Conservation (phyloP, 2,329 filamentous ascomycete genomes). For the Sporothrix sp. region DNA sequence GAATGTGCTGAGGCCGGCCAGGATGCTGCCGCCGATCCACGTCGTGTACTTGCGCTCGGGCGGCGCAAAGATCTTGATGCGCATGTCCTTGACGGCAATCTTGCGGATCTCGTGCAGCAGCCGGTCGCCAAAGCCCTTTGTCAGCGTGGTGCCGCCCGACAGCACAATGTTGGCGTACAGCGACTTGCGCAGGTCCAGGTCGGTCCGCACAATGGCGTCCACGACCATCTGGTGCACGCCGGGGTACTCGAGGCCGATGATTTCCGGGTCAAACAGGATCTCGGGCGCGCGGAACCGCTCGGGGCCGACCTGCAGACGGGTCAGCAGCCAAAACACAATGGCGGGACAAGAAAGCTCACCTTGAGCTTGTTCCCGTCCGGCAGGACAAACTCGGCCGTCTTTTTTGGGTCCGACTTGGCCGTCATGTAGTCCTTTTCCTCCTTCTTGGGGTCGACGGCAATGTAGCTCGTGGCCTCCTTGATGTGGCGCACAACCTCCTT, state of each 20-base stretch:
- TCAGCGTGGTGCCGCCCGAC: constrained; percentile 90
- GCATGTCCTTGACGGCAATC: constrained; percentile 95
- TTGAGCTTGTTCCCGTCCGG: constrained; percentile 92
- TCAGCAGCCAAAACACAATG: not conserved
- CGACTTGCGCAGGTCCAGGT: constrained; percentile 88
- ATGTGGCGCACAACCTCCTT: constrained; percentile 98
- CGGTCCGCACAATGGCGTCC: constrained; percentile 87
- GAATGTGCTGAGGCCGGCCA: constrained; percentile 94
- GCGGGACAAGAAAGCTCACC: constrained; percentile 44
- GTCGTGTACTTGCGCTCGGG: constrained; percentile 98
- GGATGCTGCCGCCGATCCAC: constrained; percentile 96
- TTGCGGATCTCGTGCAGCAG: constrained; percentile 85
- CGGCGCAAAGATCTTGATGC: constrained; percentile 97
- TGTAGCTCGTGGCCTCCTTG: constrained; percentile 90
- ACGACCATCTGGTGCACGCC: constrained; percentile 97
- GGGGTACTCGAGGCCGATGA: constrained; percentile 93
- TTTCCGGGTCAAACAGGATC: constrained; percentile 94
- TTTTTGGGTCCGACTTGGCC: constrained; percentile 65
- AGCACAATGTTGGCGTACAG: constrained; percentile 96
- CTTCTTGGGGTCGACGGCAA: constrained; percentile 79
- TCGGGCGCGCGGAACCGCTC: constrained; percentile 94
- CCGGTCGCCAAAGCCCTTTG: constrained; percentile 91
- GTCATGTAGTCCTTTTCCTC: constrained; percentile 95
- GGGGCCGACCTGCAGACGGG: constrained; percentile 61
- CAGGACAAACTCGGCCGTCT: constrained; percentile 75